phyloP scores from a whole-genome alignment of 108 stramenopile genomes.

The Cylindrotheca closterium region DNA sequence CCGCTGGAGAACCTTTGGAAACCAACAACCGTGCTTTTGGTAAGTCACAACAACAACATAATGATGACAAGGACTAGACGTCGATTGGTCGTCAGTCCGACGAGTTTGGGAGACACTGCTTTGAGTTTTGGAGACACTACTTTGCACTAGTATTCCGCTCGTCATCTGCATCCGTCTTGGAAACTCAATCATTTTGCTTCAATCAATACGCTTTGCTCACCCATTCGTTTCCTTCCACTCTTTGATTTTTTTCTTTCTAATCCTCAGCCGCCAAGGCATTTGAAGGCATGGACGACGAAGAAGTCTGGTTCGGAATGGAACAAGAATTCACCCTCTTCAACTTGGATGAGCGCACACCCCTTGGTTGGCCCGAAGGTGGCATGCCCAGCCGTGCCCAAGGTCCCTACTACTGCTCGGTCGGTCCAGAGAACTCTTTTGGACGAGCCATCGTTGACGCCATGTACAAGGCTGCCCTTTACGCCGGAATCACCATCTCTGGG shows the following conservation, averaged over 20 bases:
- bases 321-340: constrained; percentile 99
- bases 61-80: too few species aligned
- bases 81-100: too few species aligned
- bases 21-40: constrained; percentile 86
- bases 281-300: constrained; percentile 75
- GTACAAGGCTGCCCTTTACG: constrained; percentile 96
- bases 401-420: constrained; percentile 97
- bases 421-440: constrained; percentile 93
- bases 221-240: too few species aligned
- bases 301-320: constrained; percentile 94
- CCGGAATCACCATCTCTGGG: constrained; percentile 92
- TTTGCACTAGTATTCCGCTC: too few species aligned
- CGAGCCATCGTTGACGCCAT: constrained; percentile 91
- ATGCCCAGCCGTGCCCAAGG: constrained; percentile 87
- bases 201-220: not conserved
- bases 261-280: constrained; percentile 75
- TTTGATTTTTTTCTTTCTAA: too few species aligned
- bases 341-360: constrained; percentile 86
- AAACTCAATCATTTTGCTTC: not conserved
- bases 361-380: constrained; percentile 95
- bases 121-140: too few species aligned
- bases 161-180: too few species aligned
- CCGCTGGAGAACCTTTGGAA: constrained; percentile 82
- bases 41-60: too few species aligned
- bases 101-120: too few species aligned